Evolutionary conservation across 306 rosid species (phyloP).

Genomic region (Prunus padus): DNA sequence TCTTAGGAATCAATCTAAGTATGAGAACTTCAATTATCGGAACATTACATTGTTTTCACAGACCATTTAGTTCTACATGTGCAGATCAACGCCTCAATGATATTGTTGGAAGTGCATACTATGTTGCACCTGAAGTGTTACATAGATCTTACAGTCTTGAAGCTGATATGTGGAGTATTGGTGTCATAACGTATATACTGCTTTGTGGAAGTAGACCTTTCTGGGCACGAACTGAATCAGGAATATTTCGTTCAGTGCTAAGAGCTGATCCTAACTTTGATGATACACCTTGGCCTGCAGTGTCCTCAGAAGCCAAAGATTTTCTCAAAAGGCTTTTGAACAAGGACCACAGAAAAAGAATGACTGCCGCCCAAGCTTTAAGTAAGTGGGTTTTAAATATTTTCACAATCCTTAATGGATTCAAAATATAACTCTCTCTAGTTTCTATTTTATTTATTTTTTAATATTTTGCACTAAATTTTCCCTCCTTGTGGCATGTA

Average conservation of each 20-base stretch:
- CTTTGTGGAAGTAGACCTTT: conserved; percentile 96
- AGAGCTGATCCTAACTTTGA: conserved; percentile 92
- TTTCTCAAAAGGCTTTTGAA: conserved; percentile 88
- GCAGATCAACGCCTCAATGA: conserved; percentile 91
- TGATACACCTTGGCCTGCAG: conserved; percentile 90
- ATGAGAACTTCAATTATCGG: background rate
- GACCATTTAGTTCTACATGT: conserved; percentile 38
- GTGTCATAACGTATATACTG: conserved; percentile 89
- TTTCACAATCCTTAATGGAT: background rate
- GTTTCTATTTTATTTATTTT: background rate
- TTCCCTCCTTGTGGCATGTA: conserved; percentile 16
- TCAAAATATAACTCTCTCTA: background rate
- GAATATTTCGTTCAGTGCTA: conserved; percentile 92
- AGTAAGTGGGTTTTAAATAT: conserved; percentile 35
- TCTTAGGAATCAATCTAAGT: background rate
- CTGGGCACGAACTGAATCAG: conserved; percentile 97
- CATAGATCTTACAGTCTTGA: conserved; percentile 90
- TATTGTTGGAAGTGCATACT: conserved; percentile 98
- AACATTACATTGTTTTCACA: conserved; percentile 19
- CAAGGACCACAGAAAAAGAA: conserved; percentile 94
- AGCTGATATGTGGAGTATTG: conserved; percentile 96
- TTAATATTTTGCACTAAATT: background rate
- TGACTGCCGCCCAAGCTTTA: conserved; percentile 95
- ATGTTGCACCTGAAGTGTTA: conserved; percentile 95
- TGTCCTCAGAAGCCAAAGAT: conserved; percentile 91